phyloP scores from a whole-genome alignment of 116 monocot species.

The Phalaenopsis hybrid region DNA sequence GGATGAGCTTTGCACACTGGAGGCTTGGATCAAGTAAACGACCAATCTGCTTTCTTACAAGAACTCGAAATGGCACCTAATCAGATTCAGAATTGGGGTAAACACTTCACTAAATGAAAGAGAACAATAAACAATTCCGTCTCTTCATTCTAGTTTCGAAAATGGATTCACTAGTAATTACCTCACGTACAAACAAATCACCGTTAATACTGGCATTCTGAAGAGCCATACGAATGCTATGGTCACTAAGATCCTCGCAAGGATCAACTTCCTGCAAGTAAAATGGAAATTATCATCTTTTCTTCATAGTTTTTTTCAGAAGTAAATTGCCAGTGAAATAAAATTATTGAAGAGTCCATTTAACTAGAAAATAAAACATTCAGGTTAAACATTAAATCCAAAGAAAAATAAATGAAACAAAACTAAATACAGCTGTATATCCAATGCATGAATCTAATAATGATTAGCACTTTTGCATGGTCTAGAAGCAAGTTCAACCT shows the following conservation, averaged over 20 bases:
- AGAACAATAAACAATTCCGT: not conserved
- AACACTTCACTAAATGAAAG: not conserved
- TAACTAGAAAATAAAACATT: not conserved
- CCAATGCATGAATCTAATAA: too few relatives aligned
- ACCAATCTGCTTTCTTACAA: slow-evolving; percentile 86
- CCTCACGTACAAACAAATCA: slow-evolving; percentile 97
- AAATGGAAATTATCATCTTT: slow-evolving; percentile 7
- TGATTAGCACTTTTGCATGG: not conserved
- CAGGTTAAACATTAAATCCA: too few relatives aligned
- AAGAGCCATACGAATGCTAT: slow-evolving; percentile 89
- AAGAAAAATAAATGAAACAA: not conserved
- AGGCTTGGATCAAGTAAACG: slow-evolving; percentile 95
- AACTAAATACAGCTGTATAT: not conserved
- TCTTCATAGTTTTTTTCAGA: not conserved
- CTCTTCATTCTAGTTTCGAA: not conserved
- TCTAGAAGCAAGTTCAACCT: slow-evolving; percentile 36
- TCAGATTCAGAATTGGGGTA: slow-evolving; percentile 5
- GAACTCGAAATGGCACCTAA: slow-evolving; percentile 97
- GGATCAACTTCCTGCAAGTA: slow-evolving; percentile 99
- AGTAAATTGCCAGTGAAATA: not conserved
- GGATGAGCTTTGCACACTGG: slow-evolving; percentile 97
- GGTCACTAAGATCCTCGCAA: slow-evolving; percentile 85
- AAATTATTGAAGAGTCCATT: not conserved
- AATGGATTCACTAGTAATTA: slow-evolving; percentile 11
- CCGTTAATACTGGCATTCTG: slow-evolving; percentile 95